Base-by-base conservation (phyloP, 768 basidiomycete species). In the Kwoniella sp. region DNA sequence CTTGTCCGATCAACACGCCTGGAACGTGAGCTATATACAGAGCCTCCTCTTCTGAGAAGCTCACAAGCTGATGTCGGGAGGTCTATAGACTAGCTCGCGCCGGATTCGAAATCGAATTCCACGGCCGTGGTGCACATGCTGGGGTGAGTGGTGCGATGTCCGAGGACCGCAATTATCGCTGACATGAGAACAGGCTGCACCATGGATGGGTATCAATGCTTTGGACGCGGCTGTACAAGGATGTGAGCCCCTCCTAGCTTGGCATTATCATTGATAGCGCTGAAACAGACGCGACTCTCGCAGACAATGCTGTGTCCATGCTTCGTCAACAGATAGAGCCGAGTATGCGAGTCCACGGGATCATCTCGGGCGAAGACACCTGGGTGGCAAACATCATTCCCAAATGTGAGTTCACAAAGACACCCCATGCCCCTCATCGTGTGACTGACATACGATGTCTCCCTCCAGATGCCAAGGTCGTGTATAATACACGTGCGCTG, bases 241-340 rank as follows among this genome's bases (percentile, higher is more conserved):
- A 36, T 67, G 51, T 67, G 53, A 60, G 68, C 60, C 13, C 37
- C 19, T 44, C 17, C 25, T 5, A 22, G 22, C 36, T 25, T 24
- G 12, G 51, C 24, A 8, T 7, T n/a, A 17, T n/a, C n/a, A n/a
- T n/a, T n/a, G n/a, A n/a, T n/a, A n/a, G n/a, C n/a, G n/a, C n/a
- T n/a, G n/a, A n/a, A n/a, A n/a, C n/a, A n/a, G n/a, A n/a, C n/a
- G n/a, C n/a, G n/a, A n/a, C n/a, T 29, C 46, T 91, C 9, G 89
- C 91, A 0, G 93, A 94, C 77, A 86, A 87, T 8, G 84, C 85
- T 51, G 84, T 95, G 46, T 88, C 91, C 2, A 86, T 87, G 24
- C 83, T 95, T 51, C 85, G 92, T 13, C 92, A 95, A 78, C 92
- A 95, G 81, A 86, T 92, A 63, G 87, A 87, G 76, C 92, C 92